Evolutionary conservation across 2,329 filamentous ascomycete species (phyloP).

Genomic region (Raffaelea albimanens): DNA sequence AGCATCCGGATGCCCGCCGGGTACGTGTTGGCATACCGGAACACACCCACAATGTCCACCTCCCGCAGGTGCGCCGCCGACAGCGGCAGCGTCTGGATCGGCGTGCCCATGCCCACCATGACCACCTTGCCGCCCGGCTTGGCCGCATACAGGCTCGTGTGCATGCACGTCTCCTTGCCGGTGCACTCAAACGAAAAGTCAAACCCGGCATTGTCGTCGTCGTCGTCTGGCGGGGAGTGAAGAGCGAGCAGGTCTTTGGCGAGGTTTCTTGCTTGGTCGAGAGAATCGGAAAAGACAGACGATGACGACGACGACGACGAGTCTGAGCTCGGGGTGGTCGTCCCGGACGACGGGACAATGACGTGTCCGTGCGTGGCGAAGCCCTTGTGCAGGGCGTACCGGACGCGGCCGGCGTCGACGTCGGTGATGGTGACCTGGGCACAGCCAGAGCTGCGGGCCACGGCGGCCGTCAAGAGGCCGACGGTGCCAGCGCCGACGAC

Average conservation of each 20-base stretch:
- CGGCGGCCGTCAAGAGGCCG: slow-evolving; percentile 52
- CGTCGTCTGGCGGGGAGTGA: slow-evolving; percentile 21
- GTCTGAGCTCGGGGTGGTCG: slow-evolving; percentile 36
- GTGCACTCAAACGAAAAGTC: slow-evolving; percentile 70
- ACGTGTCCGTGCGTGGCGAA: slow-evolving; percentile 53
- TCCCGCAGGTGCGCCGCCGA: slow-evolving; percentile 65
- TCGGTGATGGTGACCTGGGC: slow-evolving; percentile 51
- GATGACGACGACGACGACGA: slow-evolving; percentile 29
- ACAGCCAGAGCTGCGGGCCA: slow-evolving; percentile 52
- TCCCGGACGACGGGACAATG: slow-evolving; percentile 32
- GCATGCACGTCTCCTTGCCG: slow-evolving; percentile 65
- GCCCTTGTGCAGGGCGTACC: slow-evolving; percentile 47
- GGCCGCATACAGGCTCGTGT: slow-evolving; percentile 64
- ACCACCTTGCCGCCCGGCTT: slow-evolving; percentile 62
- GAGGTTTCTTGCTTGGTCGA: slow-evolving; percentile 40
- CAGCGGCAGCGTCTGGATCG: slow-evolving; percentile 64
- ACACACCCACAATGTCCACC: slow-evolving; percentile 69
- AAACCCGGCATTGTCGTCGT: slow-evolving; percentile 53
- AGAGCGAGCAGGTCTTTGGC: slow-evolving; percentile 40
- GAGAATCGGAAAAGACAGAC: slow-evolving; percentile 35
- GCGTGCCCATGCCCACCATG: slow-evolving; percentile 72
- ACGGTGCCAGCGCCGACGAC: slow-evolving; percentile 58
- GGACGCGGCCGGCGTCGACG: slow-evolving; percentile 47
- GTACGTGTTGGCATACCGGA: slow-evolving; percentile 71
- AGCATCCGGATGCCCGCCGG: slow-evolving; percentile 57